Conservation (phyloP, 345 rosid genomes). For the Boechera divaricarpa region DNA sequence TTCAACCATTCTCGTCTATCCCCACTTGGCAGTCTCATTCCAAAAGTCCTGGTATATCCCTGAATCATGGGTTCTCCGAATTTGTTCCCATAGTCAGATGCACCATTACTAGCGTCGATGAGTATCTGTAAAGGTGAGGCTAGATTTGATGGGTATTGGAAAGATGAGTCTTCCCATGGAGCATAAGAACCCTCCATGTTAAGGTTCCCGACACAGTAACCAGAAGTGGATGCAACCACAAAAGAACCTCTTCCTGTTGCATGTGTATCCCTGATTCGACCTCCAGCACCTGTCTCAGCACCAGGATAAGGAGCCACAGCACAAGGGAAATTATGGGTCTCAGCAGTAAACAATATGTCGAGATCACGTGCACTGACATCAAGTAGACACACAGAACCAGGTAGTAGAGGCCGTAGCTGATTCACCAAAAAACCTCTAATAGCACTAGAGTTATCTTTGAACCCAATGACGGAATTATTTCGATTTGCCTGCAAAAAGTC, state of each 20-base stretch:
- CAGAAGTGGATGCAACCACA: slow-evolving; percentile 85
- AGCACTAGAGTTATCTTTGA: slow-evolving; percentile 95
- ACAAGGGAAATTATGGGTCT: slow-evolving; percentile 97
- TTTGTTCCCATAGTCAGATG: slow-evolving; percentile 95
- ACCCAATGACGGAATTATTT: slow-evolving; percentile 88
- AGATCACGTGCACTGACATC: slow-evolving; percentile 56
- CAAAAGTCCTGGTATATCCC: slow-evolving; percentile 88
- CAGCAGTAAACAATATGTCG: slow-evolving; percentile 90
- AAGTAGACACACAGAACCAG: slow-evolving; percentile 70
- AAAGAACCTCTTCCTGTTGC: slow-evolving; percentile 98
- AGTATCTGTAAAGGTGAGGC: slow-evolving; percentile 93
- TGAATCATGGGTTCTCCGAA: slow-evolving; percentile 97
- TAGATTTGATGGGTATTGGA: slow-evolving; percentile 74
- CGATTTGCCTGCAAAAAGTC: slow-evolving; percentile 61
- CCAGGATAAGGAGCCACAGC: slow-evolving; percentile 99
- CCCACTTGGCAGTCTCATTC: slow-evolving; percentile 93
- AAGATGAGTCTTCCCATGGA: slow-evolving; percentile 89
- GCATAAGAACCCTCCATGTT: slow-evolving; percentile 78
- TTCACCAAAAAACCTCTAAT: slow-evolving; percentile 80
- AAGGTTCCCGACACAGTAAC: slow-evolving; percentile 91
- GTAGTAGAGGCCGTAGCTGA: slow-evolving; percentile 72
- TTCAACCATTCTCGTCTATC: slow-evolving; percentile 97
- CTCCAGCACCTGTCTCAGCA: slow-evolving; percentile 98
- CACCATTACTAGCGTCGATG: slow-evolving; percentile 91
- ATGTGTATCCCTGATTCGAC: slow-evolving; percentile 95